Conservation (phyloP, 225 moss, liverwort and hornwort species). For the Asterella californica region DNA sequence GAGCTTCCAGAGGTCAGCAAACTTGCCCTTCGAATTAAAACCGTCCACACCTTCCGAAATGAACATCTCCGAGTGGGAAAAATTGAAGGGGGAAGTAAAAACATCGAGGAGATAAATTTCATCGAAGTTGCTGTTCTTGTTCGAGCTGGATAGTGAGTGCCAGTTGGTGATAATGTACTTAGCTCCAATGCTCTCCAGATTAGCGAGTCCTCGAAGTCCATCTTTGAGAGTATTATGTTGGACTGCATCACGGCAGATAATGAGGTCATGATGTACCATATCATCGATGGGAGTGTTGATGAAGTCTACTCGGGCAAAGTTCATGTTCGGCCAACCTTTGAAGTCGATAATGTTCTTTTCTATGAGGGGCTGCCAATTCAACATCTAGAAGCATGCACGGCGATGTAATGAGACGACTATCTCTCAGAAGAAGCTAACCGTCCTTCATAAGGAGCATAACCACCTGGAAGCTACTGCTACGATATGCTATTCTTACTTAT, state of each 20-base stretch:
- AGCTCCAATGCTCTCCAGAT: slow-evolving; percentile 52
- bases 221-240: slow-evolving; percentile 54
- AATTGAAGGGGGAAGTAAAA: slow-evolving; percentile 61
- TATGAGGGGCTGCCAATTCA: slow-evolving; percentile 67
- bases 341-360: slow-evolving; percentile 39
- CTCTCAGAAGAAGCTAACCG: too few species aligned
- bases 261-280: slow-evolving; percentile 46
- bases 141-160: slow-evolving; percentile 52
- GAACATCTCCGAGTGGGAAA: slow-evolving; percentile 56
- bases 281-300: slow-evolving; percentile 46
- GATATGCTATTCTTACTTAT: too few species aligned
- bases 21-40: slow-evolving; percentile 46
- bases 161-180: slow-evolving; percentile 62
- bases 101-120: slow-evolving; percentile 55
- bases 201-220: slow-evolving; percentile 51
- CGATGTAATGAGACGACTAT: background rate
- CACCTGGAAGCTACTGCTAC: too few species aligned
- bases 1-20: slow-evolving; percentile 57
- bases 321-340: slow-evolving; percentile 33
- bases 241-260: slow-evolving; percentile 61
- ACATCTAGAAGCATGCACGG: slow-evolving; percentile 36
- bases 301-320: slow-evolving; percentile 51
- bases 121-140: slow-evolving; percentile 36
- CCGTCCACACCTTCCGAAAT: slow-evolving; percentile 53
- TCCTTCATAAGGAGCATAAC: too few species aligned